Evolutionary conservation across 768 basidiomycete species (phyloP).

Genomic region (Lactifluus echinatus): DNA sequence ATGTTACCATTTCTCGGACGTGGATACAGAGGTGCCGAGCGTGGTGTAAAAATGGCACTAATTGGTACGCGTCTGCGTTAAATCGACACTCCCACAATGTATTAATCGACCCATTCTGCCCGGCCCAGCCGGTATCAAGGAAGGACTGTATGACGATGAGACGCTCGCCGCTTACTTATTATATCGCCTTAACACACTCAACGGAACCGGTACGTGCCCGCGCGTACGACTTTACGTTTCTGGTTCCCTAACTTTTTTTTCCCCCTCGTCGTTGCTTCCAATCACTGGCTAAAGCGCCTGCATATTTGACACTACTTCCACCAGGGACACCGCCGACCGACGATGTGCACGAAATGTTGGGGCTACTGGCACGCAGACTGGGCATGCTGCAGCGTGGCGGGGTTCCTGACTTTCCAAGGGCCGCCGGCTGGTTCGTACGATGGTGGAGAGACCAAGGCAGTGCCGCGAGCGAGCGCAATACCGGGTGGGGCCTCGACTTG

Average conservation of each 20-base stretch:
- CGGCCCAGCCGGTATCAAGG: slow-evolving; percentile 80
- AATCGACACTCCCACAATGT: neutral
- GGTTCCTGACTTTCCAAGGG: slow-evolving; percentile 56
- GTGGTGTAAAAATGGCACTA: slow-evolving; percentile 86
- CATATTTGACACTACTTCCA: slow-evolving; percentile 58
- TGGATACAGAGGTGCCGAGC: slow-evolving; percentile 79
- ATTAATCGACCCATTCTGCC: neutral
- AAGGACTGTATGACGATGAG: slow-evolving; percentile 81
- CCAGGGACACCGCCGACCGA: slow-evolving; percentile 45
- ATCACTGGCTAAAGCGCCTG: slow-evolving; percentile 41
- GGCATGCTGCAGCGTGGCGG: slow-evolving; percentile 80
- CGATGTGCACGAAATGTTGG: slow-evolving; percentile 59
- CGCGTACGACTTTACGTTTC: neutral
- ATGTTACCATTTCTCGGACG: slow-evolving; percentile 93
- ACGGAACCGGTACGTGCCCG: slow-evolving; percentile 52
- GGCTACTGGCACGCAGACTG: slow-evolving; percentile 60
- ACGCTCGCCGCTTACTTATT: slow-evolving; percentile 79
- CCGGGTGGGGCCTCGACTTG: slow-evolving; percentile 82
- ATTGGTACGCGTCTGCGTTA: slow-evolving; percentile 56
- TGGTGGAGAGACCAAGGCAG: slow-evolving; percentile 83
- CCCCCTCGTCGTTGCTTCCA: neutral
- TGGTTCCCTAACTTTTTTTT: neutral
- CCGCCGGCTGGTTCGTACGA: slow-evolving; percentile 71
- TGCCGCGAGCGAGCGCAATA: slow-evolving; percentile 27
- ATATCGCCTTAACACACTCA: slow-evolving; percentile 72